These are phyloP conservation scores for Fraxinus anomala DNA, from an alignment of 257 asterid species.

Conservation along the genomic window DNA sequence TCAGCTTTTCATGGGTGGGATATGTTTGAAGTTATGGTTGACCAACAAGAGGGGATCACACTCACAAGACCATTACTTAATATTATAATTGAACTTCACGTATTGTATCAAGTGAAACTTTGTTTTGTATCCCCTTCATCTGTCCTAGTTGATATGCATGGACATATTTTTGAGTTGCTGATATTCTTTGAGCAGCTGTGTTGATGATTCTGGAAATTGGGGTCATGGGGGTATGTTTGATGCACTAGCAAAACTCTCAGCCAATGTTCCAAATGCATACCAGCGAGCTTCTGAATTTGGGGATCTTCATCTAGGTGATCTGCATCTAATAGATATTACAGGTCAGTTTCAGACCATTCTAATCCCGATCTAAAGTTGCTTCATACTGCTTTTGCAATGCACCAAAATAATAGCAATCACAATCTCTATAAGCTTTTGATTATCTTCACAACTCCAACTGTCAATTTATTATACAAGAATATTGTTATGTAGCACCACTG, in stretches of 20 bases:
- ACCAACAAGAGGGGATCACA: background rate
- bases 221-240: slow-evolving; percentile 93
- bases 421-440: background rate
- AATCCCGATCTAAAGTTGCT: background rate
- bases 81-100: slow-evolving; percentile 3
- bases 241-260: slow-evolving; percentile 70
- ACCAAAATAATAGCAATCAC: background rate
- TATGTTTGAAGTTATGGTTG: background rate
- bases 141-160: slow-evolving; percentile 3
- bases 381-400: background rate
- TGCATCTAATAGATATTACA: slow-evolving; percentile 71
- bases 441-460: background rate
- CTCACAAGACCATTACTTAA: background rate
- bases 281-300: slow-evolving; percentile 78
- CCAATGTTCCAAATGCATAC: slow-evolving; percentile 63
- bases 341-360: slow-evolving; percentile 46
- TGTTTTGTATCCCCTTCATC: slow-evolving; percentile 11
- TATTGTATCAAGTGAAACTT: slow-evolving; percentile 18
- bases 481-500: background rate
- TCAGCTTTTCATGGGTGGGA: slow-evolving; percentile 3
- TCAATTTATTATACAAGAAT: background rate
- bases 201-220: slow-evolving; percentile 95
- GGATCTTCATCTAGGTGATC: slow-evolving; percentile 89
- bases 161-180: slow-evolving; percentile 26
- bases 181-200: slow-evolving; percentile 63